Conservation (phyloP, 139 green algal species). For the Monoraphidium neglectum region DNA sequence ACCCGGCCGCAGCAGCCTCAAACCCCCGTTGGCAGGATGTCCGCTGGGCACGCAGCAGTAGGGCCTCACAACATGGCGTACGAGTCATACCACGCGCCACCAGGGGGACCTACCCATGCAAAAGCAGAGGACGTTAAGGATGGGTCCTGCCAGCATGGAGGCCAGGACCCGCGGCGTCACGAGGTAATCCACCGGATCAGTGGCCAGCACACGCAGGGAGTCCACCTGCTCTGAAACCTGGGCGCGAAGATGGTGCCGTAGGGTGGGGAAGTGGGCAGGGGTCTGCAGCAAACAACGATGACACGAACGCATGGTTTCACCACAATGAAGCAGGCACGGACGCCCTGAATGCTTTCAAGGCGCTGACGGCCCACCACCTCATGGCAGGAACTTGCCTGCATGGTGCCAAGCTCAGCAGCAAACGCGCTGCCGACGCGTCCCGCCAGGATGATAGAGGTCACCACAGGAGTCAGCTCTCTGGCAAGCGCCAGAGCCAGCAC, state of each 20-base stretch:
- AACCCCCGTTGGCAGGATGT: too few species aligned
- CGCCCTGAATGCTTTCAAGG: too few species aligned
- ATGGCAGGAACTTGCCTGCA: constrained; percentile 71
- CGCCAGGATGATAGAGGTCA: constrained; percentile 98
- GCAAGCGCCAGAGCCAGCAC: constrained; percentile 94
- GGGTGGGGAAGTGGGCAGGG: too few species aligned
- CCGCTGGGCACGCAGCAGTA: too few species aligned
- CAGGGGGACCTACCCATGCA: constrained; percentile 80
- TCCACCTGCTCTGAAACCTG: constrained; percentile 98
- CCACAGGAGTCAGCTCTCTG: constrained; percentile 95
- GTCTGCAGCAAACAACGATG: too few species aligned
- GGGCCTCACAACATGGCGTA: too few species aligned
- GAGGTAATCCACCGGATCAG: constrained; percentile 98
- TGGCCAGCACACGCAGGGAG: constrained; percentile 92
- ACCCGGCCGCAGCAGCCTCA: too few species aligned
- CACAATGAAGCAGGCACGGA: too few species aligned
- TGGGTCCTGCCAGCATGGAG: constrained; percentile 89
- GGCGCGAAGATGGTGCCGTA: too few species aligned
- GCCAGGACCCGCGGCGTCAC: constrained; percentile 93
- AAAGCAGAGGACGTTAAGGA: constrained; percentile 98
- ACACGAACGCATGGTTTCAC: too few species aligned
- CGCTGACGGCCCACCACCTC: background rate
- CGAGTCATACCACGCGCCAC: too few species aligned
- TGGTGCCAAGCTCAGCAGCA: constrained; percentile 98
- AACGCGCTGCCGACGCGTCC: constrained; percentile 95